phyloP scores from a whole-genome alignment of 768 basidiomycete genomes.

The Sporobolomyces pararoseus region DNA sequence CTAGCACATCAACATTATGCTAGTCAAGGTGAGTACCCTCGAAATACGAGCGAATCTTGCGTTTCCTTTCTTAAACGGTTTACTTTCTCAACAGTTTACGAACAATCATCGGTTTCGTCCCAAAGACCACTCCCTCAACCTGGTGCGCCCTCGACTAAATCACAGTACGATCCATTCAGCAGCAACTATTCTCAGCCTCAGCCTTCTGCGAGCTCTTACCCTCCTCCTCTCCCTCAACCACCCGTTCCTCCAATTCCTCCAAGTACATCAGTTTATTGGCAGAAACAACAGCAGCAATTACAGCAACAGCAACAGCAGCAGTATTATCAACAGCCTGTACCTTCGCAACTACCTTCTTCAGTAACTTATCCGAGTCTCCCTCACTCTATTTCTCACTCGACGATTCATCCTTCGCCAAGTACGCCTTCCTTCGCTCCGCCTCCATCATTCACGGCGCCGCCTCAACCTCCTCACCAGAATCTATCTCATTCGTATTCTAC shows the following conservation, averaged over 20 bases:
- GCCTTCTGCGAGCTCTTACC: neutral
- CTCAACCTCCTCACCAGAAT: neutral
- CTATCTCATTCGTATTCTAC: conserved; percentile 8
- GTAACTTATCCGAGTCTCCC: neutral
- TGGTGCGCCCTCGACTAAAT: neutral
- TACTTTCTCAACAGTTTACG: neutral
- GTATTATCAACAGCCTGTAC: neutral
- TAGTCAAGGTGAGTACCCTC: conserved; percentile 6
- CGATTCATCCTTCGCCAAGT: conserved; percentile 12
- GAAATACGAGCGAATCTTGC: neutral
- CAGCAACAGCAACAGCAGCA: neutral
- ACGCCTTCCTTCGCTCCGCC: conserved; percentile 11
- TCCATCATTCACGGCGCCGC: conserved; percentile 1
- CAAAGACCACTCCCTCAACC: conserved; percentile 18
- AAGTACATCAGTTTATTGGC: conserved; percentile 17
- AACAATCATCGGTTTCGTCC: neutral
- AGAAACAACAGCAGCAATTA: neutral
- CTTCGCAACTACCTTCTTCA: neutral
- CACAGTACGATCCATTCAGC: neutral
- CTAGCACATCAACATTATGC: conserved; percentile 37
- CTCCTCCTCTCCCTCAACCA: conserved; percentile 8
- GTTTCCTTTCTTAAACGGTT: neutral
- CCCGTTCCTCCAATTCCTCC: conserved; percentile 30
- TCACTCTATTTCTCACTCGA: neutral
- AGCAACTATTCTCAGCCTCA: neutral